phyloP scores from a whole-genome alignment of 345 rosid genomes.

The Eucalyptus erythrocorys region DNA sequence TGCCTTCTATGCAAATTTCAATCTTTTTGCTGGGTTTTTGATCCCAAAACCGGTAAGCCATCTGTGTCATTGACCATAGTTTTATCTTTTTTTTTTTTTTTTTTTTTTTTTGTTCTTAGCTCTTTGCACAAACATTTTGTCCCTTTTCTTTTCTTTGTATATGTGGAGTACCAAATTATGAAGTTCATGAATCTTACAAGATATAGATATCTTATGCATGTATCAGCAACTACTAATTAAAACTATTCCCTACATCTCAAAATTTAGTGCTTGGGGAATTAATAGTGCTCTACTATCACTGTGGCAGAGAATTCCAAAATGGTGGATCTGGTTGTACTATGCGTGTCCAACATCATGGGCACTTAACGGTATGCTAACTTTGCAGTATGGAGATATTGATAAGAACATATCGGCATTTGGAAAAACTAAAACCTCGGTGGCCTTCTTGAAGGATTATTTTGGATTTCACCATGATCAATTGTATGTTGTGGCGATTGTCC shows the following conservation, averaged over 20 bases:
- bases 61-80: background rate
- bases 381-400: slow-evolving; percentile 63
- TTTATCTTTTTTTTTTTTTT: too few relatives aligned
- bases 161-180: background rate
- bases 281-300: background rate
- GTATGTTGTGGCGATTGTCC: slow-evolving; percentile 7
- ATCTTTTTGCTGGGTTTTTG: slow-evolving; percentile 59
- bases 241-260: background rate
- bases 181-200: background rate
- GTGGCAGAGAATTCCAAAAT: slow-evolving; percentile 58
- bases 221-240: background rate
- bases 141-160: background rate
- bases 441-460: slow-evolving; percentile 27
- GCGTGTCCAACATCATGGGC: slow-evolving; percentile 65
- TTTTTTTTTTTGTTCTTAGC: background rate
- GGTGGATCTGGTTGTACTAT: slow-evolving; percentile 84
- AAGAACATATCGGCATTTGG: slow-evolving; percentile 34
- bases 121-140: background rate
- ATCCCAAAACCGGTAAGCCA: slow-evolving; percentile 58
- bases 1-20: slow-evolving; percentile 16
- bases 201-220: background rate
- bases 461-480: slow-evolving; percentile 37
- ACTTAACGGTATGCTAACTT: slow-evolving; percentile 39
- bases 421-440: slow-evolving; percentile 2
- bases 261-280: background rate